Evolutionary conservation across 139 green algal genomes (phyloP), one percentile per base, ranked within the genome.

Genomic region (Nannochloris sp.): DNA sequence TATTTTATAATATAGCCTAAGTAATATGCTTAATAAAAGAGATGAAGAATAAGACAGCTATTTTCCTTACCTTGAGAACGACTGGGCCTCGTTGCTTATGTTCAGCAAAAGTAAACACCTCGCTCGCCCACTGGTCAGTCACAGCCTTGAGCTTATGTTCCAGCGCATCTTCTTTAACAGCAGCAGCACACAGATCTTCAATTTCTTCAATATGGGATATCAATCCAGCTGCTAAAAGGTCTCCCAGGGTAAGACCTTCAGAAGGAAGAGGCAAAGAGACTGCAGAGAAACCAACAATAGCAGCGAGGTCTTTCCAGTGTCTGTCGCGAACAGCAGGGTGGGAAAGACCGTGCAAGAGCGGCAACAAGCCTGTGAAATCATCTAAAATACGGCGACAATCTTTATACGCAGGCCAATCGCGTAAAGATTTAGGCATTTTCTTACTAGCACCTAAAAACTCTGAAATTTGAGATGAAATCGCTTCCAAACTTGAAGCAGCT

Each of bases 81-180:
- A 96, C 89, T 19, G 82, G 74, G 1, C 89, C 91, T 25, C 89
- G 78, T 2, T 79, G 87, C 81, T 97, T 97, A 85, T 96, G 94
- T 54, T 93, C 86, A 23, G 80, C 77, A 70, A 97, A 97, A 23
- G 60, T 77, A 45, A 92, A 70, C 42, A 44, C 44, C 47, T 69
- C 53, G 7, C 67, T 58, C 23, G 47, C 66, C 83, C 84, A 90
- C 38, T 84, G 69, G 2, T 61, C 67, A 3, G 34, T 44, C 5
- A 90, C 7, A 2, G 33, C 48, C 13, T 74, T 73, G 39, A 97
- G 80, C 81, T 95, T 97, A 15, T 67, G 39, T 76, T 96, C 89
- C 9, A 97, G 89, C 61, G 86, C 76, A 77, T 95, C 91, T 79
- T 97, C 91, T 74, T 96, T 97, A 9, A 91, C 79, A 3, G 88